Conservation (phyloP, 495 filamentous ascomycete species). For the Zalerion maritima region DNA sequence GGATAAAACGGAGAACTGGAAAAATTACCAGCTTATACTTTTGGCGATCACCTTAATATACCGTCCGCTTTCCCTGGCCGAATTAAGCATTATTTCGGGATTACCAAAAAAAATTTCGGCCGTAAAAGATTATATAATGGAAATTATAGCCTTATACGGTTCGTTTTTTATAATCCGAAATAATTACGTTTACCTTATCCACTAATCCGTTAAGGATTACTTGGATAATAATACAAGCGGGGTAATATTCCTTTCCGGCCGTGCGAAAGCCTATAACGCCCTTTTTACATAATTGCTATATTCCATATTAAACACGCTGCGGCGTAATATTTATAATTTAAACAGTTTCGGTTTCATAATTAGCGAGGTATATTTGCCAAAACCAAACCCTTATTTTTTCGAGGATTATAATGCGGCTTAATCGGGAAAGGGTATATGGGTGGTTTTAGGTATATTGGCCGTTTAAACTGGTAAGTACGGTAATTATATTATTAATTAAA, state of each 20-base stretch:
- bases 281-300: constrained; percentile 19
- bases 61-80: constrained; percentile 9
- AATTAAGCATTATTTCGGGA: constrained; percentile 8
- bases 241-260: constrained; percentile 9
- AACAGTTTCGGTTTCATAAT: too few species aligned
- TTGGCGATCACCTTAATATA: constrained; percentile 3
- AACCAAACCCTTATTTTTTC: too few species aligned
- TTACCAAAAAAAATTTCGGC: constrained; percentile 3
- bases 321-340: constrained; percentile 9
- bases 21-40: constrained; percentile 11
- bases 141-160: constrained; percentile 13
- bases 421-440: too few species aligned
- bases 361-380: too few species aligned
- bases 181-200: constrained; percentile 18
- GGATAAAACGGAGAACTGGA: constrained; percentile 2
- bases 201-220: constrained; percentile 31
- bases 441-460: too few species aligned
- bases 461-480: too few species aligned
- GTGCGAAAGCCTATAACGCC: constrained; percentile 9
- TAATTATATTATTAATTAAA: too few species aligned
- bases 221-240: constrained; percentile 7
- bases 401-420: too few species aligned
- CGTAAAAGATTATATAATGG: background rate
- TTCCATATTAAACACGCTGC: constrained; percentile 5
- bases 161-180: constrained; percentile 19